Evolutionary conservation across 176 grass and related monocot genomes (phyloP).

Genomic region (Rhynchospora pubera): DNA sequence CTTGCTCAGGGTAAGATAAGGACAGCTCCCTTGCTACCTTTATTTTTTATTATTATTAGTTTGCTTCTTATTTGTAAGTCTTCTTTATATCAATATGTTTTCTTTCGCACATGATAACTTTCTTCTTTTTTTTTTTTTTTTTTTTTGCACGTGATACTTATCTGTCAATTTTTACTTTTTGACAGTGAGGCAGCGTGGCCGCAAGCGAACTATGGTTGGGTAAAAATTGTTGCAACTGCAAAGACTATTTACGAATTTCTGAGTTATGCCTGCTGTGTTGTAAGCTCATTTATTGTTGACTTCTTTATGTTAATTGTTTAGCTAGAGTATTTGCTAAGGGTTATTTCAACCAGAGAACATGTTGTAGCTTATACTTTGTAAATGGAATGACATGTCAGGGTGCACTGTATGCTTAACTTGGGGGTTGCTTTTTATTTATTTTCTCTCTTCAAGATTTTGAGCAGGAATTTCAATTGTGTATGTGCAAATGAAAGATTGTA

Average conservation of each 20-base stretch:
- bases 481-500: not conserved
- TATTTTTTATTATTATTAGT: too few species aligned
- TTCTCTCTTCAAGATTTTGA: not conserved
- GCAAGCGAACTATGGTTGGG: constrained; percentile 83
- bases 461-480: not conserved
- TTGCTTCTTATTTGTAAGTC: not conserved
- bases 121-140: not conserved
- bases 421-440: not conserved
- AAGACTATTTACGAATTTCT: not conserved
- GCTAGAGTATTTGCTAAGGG: not conserved
- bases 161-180: not conserved
- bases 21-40: not conserved
- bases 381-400: not conserved
- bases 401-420: not conserved
- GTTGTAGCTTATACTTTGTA: not conserved
- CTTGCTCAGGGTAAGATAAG: constrained; percentile 68
- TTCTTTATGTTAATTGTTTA: constrained; percentile 8
- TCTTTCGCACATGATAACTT: too few species aligned
- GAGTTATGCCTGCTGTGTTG: not conserved
- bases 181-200: constrained; percentile 66
- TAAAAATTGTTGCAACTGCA: constrained; percentile 7
- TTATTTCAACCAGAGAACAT: not conserved
- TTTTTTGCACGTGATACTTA: not conserved
- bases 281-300: not conserved
- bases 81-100: not conserved